phyloP scores from a whole-genome alignment of 2,329 filamentous ascomycete genomes.

The Diaporthe citrichinensis region DNA sequence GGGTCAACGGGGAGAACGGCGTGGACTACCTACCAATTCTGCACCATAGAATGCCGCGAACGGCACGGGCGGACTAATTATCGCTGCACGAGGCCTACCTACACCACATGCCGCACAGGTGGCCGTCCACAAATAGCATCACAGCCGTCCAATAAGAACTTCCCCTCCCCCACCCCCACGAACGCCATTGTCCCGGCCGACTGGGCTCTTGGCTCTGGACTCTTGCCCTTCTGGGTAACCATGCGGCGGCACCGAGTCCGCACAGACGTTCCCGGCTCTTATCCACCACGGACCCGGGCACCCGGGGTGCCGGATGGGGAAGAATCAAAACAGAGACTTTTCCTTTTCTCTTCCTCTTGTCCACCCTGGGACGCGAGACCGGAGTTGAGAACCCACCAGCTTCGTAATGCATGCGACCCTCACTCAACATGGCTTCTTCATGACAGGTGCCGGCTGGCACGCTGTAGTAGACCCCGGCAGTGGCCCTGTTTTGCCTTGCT shows the following conservation, averaged over 20 bases:
- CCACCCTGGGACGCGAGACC: neutral
- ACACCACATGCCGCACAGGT: neutral
- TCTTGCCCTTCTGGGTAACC: neutral
- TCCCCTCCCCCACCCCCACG: neutral
- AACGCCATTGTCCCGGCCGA: neutral
- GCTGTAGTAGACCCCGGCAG: too few species aligned
- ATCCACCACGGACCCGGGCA: slow-evolving; percentile 19
- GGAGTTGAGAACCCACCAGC: neutral
- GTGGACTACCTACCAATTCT: neutral
- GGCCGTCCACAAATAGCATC: slow-evolving; percentile 26
- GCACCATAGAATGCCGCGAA: neutral
- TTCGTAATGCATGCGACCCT: slow-evolving; percentile 3
- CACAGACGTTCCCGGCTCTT: slow-evolving; percentile 11
- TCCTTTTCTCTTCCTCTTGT: too few species aligned
- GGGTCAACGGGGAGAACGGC: neutral
- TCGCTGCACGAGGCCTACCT: neutral
- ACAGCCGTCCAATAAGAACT: neutral
- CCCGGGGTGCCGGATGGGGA: slow-evolving; percentile 17
- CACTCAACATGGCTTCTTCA: neutral
- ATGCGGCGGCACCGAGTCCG: slow-evolving; percentile 23
- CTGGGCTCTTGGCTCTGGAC: slow-evolving; percentile 8
- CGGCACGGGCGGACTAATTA: neutral
- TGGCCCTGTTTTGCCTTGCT: neutral
- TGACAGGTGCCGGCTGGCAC: too few species aligned
- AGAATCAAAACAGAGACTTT: neutral